Conservation (phyloP, 192 early-diverging fungal species). For the Coemansia sp. region DNA sequence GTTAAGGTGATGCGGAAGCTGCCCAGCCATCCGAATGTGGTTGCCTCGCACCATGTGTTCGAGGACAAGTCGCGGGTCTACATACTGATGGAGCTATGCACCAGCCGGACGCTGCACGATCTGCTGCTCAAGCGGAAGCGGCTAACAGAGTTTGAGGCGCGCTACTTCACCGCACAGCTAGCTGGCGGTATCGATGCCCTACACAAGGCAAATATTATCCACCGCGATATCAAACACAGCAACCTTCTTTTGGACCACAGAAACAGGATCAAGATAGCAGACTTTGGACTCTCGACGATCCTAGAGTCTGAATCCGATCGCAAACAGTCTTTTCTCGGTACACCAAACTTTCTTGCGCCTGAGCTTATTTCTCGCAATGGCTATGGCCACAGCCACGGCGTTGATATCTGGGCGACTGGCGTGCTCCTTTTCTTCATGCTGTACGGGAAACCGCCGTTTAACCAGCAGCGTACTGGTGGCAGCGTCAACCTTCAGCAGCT, state of each 20-base stretch:
- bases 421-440: slow-evolving; percentile 91
- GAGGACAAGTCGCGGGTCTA: slow-evolving; percentile 89
- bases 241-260: slow-evolving; percentile 85
- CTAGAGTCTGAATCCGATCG: slow-evolving; percentile 79
- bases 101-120: slow-evolving; percentile 83
- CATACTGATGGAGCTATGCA: slow-evolving; percentile 91
- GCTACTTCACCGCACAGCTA: slow-evolving; percentile 85
- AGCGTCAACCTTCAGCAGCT: slow-evolving; percentile 38
- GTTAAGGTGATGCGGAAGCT: slow-evolving; percentile 54
- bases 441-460: slow-evolving; percentile 88
- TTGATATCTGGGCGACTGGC: slow-evolving; percentile 94
- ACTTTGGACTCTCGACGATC: slow-evolving; percentile 93
- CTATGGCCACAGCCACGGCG: slow-evolving; percentile 89
- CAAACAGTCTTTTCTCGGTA: slow-evolving; percentile 96
- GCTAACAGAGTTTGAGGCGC: slow-evolving; percentile 87
- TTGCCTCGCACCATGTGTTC: slow-evolving; percentile 79
- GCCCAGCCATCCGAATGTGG: slow-evolving; percentile 76
- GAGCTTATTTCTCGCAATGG: slow-evolving; percentile 83
- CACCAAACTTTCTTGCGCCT: slow-evolving; percentile 97
- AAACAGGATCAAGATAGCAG: slow-evolving; percentile 89
- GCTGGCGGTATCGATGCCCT: slow-evolving; percentile 79
- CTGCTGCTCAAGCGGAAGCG: slow-evolving; percentile 75
- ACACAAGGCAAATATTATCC: slow-evolving; percentile 80
- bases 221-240: slow-evolving; percentile 94
- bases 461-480: slow-evolving; percentile 13